phyloP scores from a whole-genome alignment of 306 rosid genomes.

The Neltuma alba region DNA sequence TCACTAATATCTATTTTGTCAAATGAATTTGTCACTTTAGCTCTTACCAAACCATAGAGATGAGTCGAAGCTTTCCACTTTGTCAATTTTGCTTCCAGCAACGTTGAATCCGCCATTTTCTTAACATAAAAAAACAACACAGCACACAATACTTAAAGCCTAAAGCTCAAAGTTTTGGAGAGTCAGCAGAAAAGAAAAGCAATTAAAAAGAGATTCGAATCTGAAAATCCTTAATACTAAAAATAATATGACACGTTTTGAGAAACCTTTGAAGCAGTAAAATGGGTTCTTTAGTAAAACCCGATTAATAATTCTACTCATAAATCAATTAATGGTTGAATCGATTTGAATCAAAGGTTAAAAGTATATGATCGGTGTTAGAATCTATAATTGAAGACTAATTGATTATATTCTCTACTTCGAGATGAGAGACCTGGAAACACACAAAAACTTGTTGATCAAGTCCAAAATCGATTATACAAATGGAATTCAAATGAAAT shows the following conservation, averaged over 20 bases:
- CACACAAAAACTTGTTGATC: neutral
- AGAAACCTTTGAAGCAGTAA: neutral
- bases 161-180: too few species aligned
- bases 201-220: too few species aligned
- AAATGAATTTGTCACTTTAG: neutral
- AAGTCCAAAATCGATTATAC: neutral
- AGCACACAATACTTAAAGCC: too few species aligned
- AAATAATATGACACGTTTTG: neutral
- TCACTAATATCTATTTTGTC: too few species aligned
- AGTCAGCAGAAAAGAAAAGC: too few species aligned
- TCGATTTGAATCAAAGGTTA: neutral
- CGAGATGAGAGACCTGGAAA: neutral
- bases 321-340: neutral
- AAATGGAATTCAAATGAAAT: neutral
- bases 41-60: neutral
- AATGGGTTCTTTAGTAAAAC: neutral
- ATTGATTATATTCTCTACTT: neutral
- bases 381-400: neutral
- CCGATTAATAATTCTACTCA: neutral
- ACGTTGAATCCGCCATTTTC: neutral
- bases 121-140: too few species aligned
- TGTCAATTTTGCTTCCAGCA: neutral
- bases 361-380: neutral
- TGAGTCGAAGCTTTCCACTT: constrained; percentile 3
- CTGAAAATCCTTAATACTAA: neutral